Evolutionary conservation across 1,284 basidiomycete species (phyloP), one percentile per base, ranked within the genome.

Genomic region (Sphagnurus paluster): DNA sequence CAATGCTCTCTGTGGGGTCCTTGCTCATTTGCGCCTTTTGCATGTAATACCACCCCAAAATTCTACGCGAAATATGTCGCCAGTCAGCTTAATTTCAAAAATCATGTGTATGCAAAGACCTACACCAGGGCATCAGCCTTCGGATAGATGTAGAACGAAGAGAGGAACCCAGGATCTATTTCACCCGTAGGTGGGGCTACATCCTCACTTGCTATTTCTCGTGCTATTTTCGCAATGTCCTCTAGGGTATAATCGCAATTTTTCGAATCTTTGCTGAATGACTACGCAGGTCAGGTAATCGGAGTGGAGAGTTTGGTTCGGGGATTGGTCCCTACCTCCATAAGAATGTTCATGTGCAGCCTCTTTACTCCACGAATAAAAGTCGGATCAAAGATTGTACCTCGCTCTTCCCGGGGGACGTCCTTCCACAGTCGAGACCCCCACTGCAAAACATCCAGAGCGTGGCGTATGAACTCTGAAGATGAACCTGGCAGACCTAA

Each of bases 391-490:
- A 68, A 68, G 25, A 66, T 59, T 11, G 48, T 48, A 9, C 66
- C 66, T n/a, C 63, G 54, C 19, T 61, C 52, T 1, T 53, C 42
- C 29, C 17, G 49, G 4, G 63, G 44, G 1, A 72, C 65, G 42
- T 68, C 50, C 19, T 52, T 46, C 70, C 70, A 74, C 5, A 50
- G 41, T 13, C 58, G 50, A 14, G 58, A 50, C 11, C 74, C 74
- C 72, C 71, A 73, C 32, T 67, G 59, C 5, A 75, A 60, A 30
- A 75, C 48, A 16, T 69, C 64, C 10, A 72, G 37, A 1, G 64
- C 65, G 14, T 59, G 58, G 5, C 55, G 56, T 26, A 62, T 55
- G 37, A 60, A 60, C 50, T 67, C 62, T 10, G 63, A 30, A 1
- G 57, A 55, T 4, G 53, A 45, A 5, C 46, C 28, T 6, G 56